Evolutionary conservation across 1,284 basidiomycete genomes (phyloP), one percentile per base, ranked within the genome.

Genomic region (Takashimella tepidaria): DNA sequence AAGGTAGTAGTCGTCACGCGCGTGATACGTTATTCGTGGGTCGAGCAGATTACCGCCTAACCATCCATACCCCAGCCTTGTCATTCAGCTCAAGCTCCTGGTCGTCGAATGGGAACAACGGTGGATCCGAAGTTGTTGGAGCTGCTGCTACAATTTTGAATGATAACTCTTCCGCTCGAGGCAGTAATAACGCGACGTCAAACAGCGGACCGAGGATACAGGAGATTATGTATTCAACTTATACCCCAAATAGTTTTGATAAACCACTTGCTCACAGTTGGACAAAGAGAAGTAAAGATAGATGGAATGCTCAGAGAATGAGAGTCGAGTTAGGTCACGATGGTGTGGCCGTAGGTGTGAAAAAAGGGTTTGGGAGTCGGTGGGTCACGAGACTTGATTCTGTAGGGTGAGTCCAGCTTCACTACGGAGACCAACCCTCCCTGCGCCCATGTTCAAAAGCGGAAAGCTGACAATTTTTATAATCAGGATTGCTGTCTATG

Each of bases 221-320:
- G 56, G 69, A 70, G 49, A 72, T 74, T 45, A 64, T 57, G 13
- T 74, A 74, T 54, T 74, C 72, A 24, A 74, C 70, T 6, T 74
- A 74, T 52, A 69, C 66, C 3, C 73, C 74, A 10, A 76, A 76
- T 56, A 65, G 60, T 37, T 71, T 64, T 51, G 69, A 76, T 50
- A 64, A 65, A n/a, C 63, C 71, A 23, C 51, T 76, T 12, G 73
- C 72, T 12, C 65, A 70, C 11, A 69, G 64, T 49, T 76, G 74
- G 74, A 56, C 64, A 3, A 64, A 67, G 41, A 58, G 64, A 62
- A 51, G 62, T 59, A 8, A 53, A n/a, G 49, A 47, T 23, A 49
- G 46, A 41, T 49, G 51, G 23, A 59, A 60, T 27, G 54, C 59
- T 25, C 62, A 62, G 47, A 55, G 63, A 43, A 67, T 64, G 47